Conservation (phyloP, 805 yeast genomes). For the Isabelozyma pseudorhagii region DNA sequence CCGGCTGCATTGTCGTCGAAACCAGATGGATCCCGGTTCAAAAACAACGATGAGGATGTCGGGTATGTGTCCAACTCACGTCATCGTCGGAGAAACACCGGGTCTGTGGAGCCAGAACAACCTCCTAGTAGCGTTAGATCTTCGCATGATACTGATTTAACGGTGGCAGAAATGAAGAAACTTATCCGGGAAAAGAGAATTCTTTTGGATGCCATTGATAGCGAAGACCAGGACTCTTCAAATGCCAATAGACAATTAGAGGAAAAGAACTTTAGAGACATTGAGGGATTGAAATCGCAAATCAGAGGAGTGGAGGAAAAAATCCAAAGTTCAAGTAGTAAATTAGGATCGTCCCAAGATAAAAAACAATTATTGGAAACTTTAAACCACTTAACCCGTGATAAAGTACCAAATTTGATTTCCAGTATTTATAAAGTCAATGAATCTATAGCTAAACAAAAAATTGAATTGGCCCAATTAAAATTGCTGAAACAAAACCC, state of each 20-base stretch:
- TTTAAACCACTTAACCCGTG: slow-evolving; percentile 59
- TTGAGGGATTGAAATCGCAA: slow-evolving; percentile 61
- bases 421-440: slow-evolving; percentile 62
- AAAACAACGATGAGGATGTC: slow-evolving; percentile 69
- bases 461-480: slow-evolving; percentile 59
- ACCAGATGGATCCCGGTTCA: slow-evolving; percentile 40
- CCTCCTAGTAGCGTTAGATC: slow-evolving; percentile 12
- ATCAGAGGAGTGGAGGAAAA: slow-evolving; percentile 48
- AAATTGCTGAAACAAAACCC: slow-evolving; percentile 63
- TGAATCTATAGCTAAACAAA: slow-evolving; percentile 62
- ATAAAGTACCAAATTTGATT: slow-evolving; percentile 69
- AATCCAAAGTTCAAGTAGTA: slow-evolving; percentile 22
- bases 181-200: slow-evolving; percentile 69
- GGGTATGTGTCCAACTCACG: slow-evolving; percentile 70
- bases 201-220: slow-evolving; percentile 66
- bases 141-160: slow-evolving; percentile 29
- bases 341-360: slow-evolving; percentile 38
- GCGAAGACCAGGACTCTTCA: slow-evolving; percentile 51
- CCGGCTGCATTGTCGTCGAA: slow-evolving; percentile 9
- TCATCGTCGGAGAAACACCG: slow-evolving; percentile 40
- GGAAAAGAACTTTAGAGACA: slow-evolving; percentile 47
- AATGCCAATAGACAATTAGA: slow-evolving; percentile 30
- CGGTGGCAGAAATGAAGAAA: slow-evolving; percentile 58
- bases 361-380: slow-evolving; percentile 52
- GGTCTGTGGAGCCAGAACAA: slow-evolving; percentile 10